Percentiles rank a stretch among this genome's conserved stretches.
These are phyloP conservation scores for Pestalotiopsis sp. DNA, from an alignment of 2,329 filamentous ascomycete genomes.

Conservation along the genomic window DNA sequence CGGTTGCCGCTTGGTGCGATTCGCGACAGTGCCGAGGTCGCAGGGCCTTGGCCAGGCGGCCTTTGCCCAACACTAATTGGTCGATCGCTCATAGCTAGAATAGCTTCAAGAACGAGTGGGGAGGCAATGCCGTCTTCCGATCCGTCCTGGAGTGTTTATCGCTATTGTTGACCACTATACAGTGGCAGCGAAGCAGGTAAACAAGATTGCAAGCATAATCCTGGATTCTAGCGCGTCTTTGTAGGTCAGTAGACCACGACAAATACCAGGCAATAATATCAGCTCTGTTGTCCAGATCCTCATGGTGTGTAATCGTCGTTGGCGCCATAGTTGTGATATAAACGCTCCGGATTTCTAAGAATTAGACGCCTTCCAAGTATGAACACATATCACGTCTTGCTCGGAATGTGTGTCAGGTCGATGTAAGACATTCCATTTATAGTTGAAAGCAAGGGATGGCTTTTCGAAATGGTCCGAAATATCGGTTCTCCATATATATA, in stretches of 20 bases:
- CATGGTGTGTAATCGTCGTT: too few species aligned
- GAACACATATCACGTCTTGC: background rate
- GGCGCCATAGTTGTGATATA: background rate
- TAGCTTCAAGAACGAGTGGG: background rate
- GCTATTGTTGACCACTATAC: background rate
- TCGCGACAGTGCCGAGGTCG: background rate
- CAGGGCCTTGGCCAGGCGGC: background rate
- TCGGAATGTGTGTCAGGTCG: background rate
- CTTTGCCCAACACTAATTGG: background rate
- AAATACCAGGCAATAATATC: background rate
- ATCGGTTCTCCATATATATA: background rate
- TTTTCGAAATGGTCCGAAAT: background rate
- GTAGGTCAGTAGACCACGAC: background rate
- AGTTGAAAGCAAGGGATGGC: slow-evolving; percentile 2
- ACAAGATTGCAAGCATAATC: slow-evolving; percentile 1
- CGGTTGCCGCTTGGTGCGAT: background rate
- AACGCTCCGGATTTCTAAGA: background rate
- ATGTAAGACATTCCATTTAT: slow-evolving; percentile 2
- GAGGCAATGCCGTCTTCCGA: background rate
- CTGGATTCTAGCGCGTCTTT: background rate
- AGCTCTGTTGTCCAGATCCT: background rate
- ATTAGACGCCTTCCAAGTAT: background rate
- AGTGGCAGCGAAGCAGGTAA: background rate
- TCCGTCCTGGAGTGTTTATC: background rate
- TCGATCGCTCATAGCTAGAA: background rate